Evolutionary conservation across 768 basidiomycete species (phyloP).

Genomic region (Macrolepiota dolichaula): DNA sequence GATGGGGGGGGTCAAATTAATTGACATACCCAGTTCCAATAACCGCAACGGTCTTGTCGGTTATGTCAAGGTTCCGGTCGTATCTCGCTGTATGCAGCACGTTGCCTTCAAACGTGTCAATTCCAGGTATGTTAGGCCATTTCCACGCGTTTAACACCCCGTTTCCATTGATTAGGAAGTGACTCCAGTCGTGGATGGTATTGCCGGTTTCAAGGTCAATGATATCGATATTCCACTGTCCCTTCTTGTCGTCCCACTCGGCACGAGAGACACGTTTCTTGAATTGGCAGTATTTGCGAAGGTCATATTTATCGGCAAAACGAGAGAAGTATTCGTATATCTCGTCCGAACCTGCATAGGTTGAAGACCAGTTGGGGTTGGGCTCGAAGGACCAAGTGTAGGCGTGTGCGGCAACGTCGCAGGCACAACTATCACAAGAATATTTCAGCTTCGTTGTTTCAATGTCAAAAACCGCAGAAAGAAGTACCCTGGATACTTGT

Average conservation of each 20-base stretch:
- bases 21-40: constrained; percentile 29
- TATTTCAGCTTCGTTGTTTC: background rate
- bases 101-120: constrained; percentile 23
- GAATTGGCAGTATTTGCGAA: constrained; percentile 21
- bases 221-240: constrained; percentile 20
- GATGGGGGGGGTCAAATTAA: no score
- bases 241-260: constrained; percentile 17
- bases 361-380: constrained; percentile 21
- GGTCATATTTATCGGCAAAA: constrained; percentile 19
- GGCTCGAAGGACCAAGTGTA: constrained; percentile 25
- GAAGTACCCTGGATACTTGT: constrained; percentile 18
- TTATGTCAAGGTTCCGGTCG: constrained; percentile 16
- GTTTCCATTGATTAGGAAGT: constrained; percentile 25
- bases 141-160: constrained; percentile 29
- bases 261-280: constrained; percentile 17
- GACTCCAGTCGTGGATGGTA: constrained; percentile 14
- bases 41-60: constrained; percentile 29
- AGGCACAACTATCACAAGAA: constrained; percentile 11
- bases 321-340: constrained; percentile 20
- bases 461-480: background rate
- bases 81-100: constrained; percentile 28
- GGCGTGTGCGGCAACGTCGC: constrained; percentile 22
- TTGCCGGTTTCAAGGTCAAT: constrained; percentile 11
- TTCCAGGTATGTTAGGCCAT: constrained; percentile 29
- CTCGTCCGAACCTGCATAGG: constrained; percentile 21